These are phyloP conservation scores for Suillus fuscotomentosus DNA, from an alignment of 768 basidiomycete genomes.

Conservation along the genomic window DNA sequence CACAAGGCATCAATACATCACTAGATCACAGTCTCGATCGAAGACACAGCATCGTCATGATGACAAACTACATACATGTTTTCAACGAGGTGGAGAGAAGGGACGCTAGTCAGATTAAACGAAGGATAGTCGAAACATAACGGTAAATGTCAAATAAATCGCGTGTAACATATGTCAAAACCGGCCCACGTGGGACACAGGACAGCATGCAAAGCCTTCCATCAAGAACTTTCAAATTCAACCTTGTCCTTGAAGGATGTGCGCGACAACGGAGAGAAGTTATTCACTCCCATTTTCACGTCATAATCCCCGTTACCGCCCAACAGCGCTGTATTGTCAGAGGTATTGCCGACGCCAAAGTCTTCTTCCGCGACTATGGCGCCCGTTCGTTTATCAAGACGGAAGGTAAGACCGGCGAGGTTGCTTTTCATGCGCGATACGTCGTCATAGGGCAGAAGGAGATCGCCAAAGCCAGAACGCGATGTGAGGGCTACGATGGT, in stretches of 20 bases:
- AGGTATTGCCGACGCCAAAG: neutral
- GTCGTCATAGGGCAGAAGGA: slow-evolving; percentile 60
- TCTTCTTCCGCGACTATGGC: slow-evolving; percentile 60
- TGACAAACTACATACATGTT: neutral
- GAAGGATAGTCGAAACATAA: neutral
- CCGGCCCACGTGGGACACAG: neutral
- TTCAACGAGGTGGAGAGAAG: neutral
- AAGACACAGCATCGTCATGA: neutral
- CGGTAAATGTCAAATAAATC: neutral
- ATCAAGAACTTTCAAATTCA: neutral
- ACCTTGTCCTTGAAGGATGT: slow-evolving; percentile 6
- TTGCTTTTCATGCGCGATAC: slow-evolving; percentile 43
- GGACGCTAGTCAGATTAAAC: neutral
- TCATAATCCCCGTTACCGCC: slow-evolving; percentile 8
- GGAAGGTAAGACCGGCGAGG: slow-evolving; percentile 50
- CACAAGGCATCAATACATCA: neutral
- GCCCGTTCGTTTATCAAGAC: slow-evolving; percentile 56
- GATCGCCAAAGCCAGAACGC: slow-evolving; percentile 60
- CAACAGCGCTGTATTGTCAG: slow-evolving; percentile 19
- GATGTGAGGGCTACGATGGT: slow-evolving; percentile 54
- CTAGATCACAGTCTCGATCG: neutral
- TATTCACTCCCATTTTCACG: slow-evolving; percentile 6
- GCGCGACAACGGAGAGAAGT: slow-evolving; percentile 6
- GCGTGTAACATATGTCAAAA: neutral
- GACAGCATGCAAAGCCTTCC: neutral